These are phyloP conservation scores for Pseudogymnoascus sp. DNA, from an alignment of 2,329 filamentous ascomycete species.

Conservation along the genomic window DNA sequence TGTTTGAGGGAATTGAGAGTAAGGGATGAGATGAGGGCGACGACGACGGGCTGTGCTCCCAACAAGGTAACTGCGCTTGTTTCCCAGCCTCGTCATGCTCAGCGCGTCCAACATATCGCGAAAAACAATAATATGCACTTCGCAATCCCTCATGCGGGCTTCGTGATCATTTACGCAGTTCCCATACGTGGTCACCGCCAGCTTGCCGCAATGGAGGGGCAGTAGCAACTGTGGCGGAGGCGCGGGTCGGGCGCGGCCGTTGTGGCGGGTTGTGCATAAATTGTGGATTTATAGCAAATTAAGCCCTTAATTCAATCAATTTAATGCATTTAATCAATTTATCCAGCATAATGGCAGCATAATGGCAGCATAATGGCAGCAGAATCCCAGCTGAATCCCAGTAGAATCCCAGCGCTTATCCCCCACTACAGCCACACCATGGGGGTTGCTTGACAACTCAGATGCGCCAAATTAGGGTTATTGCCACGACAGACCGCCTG, in stretches of 20 bases:
- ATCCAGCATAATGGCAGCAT: too few relatives aligned
- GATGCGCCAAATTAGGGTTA: neutral
- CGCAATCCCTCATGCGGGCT: neutral
- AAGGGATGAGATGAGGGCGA: neutral
- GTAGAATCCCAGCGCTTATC: slow-evolving; percentile 5
- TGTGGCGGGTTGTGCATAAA: neutral
- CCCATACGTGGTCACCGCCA: neutral
- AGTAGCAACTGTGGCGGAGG: neutral
- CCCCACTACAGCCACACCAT: slow-evolving; percentile 1
- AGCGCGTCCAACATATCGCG: neutral
- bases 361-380: too few relatives aligned
- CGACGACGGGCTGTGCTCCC: neutral
- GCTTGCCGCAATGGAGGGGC: neutral
- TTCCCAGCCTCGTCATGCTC: slow-evolving; percentile 6
- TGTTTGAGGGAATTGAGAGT: neutral
- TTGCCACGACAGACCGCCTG: slow-evolving; percentile 4
- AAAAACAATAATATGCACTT: slow-evolving; percentile 7
- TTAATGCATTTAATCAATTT: neutral
- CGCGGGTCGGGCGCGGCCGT: neutral
- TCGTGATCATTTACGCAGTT: neutral
- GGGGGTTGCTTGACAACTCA: neutral
- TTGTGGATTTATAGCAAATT: neutral
- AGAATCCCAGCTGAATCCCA: too few relatives aligned
- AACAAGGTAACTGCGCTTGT: neutral
- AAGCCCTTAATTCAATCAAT: slow-evolving; percentile 1